A percentile compares a stretch with the other conserved stretches of the same genome.
These are phyloP conservation scores for Aegilops umbellulata DNA, from an alignment of 176 grass and related monocot genomes.

Conservation along the genomic window DNA sequence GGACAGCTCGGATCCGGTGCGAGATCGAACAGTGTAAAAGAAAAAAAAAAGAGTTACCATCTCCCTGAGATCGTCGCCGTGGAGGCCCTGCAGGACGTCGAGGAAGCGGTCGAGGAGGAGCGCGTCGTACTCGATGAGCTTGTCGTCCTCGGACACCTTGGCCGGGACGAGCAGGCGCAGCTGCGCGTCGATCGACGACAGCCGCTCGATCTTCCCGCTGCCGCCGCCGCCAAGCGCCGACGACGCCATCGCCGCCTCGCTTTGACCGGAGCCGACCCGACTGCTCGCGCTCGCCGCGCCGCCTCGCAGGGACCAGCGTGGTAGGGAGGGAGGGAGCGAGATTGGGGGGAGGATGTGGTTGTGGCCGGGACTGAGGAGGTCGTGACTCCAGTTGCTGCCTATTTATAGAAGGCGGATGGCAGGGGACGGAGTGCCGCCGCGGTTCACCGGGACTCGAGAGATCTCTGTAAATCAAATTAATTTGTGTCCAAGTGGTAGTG, in stretches of 20 bases:
- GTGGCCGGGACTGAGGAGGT: background rate
- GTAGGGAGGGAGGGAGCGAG: background rate
- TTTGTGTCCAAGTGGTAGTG: background rate
- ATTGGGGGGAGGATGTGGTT: constrained; percentile 8
- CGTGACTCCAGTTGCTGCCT: background rate
- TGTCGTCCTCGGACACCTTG: constrained; percentile 68
- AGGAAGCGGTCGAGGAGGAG: constrained; percentile 77
- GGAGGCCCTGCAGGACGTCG: constrained; percentile 62
- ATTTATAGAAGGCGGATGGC: constrained; percentile 8
- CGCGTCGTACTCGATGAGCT: constrained; percentile 72
- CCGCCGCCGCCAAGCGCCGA: background rate
- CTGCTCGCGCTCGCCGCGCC: too few relatives aligned
- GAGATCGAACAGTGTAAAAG: background rate
- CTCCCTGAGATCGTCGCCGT: constrained; percentile 61
- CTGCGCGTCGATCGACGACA: constrained; percentile 70
- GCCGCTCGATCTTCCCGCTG: constrained; percentile 50
- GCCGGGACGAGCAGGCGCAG: constrained; percentile 50
- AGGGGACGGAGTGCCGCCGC: background rate
- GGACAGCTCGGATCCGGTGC: background rate
- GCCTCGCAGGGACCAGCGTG: background rate
- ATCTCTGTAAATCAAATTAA: background rate
- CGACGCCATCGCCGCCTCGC: constrained; percentile 1
- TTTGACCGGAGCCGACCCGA: background rate
- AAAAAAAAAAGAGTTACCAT: constrained; percentile 7
- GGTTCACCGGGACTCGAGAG: background rate